Base-by-base conservation (phyloP, 2,329 filamentous ascomycete species). In the Phyllosticta citriasiana region DNA sequence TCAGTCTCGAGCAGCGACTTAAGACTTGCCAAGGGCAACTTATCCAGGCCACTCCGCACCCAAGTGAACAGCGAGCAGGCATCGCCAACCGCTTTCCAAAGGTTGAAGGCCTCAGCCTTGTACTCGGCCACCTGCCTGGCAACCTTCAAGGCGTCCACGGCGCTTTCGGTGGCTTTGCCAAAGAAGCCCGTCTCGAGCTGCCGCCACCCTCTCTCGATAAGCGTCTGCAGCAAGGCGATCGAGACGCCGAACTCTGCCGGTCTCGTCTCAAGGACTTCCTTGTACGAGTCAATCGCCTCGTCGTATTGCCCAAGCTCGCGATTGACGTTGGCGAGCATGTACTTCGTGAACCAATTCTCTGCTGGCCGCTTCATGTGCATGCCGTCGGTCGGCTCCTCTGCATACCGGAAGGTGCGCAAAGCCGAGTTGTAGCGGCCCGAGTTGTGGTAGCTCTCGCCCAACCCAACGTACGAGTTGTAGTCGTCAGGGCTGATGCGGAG, bases 391-490 rank as follows among this genome's bases (percentile, higher is more conserved):
- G 96, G 80, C 59, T 82, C 83, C 70, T 93, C 87, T 0, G 93
- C 94, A 69, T 96, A 88, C 35, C 89, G 79, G 66, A 97, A 94
- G 0, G 94, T 91, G 70, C 94, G 93, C 3, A 88, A 90, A 0
- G 94, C 93, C n/a, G 94, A 93, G 63, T 97, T 88, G 69, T 95
- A 95, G 64, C 93, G 83, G 9, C 94, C 93, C 16, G 92, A 96
- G 67, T 89, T 94, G 71, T 97, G 88, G 70, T 99, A 99, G 70
- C 91, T 96, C 76, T 99, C 94, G n/a, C 93, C 94, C 1, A 99
- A 81, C 0, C 94, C 94, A 25, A 99, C 89, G 85, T 93, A 99
- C 0, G 90, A 96, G 74, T 99, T 88, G 69, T 97, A 97, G 73
- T 97, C 91, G 52, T 87, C 79, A 0, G 92, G 91, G 1, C 86